phyloP scores from a whole-genome alignment of 2,329 filamentous ascomycete genomes.

The Emergomyces pasteurianus region DNA sequence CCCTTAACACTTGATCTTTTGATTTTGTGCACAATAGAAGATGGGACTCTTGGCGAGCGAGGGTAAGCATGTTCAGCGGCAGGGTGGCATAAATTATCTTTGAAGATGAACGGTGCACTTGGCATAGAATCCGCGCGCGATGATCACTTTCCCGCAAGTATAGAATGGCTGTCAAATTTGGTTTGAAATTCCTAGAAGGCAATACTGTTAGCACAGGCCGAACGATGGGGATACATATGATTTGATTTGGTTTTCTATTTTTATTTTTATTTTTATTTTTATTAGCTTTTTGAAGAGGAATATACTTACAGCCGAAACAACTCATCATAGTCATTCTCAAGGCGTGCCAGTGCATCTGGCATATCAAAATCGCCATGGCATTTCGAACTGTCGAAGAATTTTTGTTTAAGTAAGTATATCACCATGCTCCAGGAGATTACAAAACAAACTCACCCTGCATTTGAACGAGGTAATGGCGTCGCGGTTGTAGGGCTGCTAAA shows the following conservation, averaged over 20 bases:
- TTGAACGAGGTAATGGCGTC: constrained; percentile 19
- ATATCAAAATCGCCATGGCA: constrained; percentile 22
- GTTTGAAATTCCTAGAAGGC: constrained; percentile 32
- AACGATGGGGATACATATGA: neutral
- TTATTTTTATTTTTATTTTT: neutral
- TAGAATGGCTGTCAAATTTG: constrained; percentile 36
- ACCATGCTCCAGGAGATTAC: neutral
- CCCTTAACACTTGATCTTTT: constrained; percentile 26
- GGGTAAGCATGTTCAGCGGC: constrained; percentile 36
- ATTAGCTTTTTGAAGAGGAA: neutral
- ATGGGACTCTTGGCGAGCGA: constrained; percentile 25
- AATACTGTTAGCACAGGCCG: constrained; percentile 4
- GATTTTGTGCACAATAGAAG: constrained; percentile 28
- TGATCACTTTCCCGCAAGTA: constrained; percentile 41
- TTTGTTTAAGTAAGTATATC: neutral
- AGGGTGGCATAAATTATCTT: constrained; percentile 38
- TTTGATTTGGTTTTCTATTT: neutral
- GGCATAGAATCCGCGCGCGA: constrained; percentile 43
- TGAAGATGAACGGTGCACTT: constrained; percentile 30
- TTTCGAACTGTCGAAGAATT: constrained; percentile 18
- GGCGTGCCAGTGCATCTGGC: constrained; percentile 18
- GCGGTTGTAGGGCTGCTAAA: constrained; percentile 21
- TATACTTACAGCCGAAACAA: constrained; percentile 26
- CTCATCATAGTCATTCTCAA: constrained; percentile 27
- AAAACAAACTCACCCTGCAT: constrained; percentile 20